Percentiles rank a stretch among this genome's conserved stretches.
Conservation (phyloP, 2,329 filamentous ascomycete species). For the Cladosporium sp. region DNA sequence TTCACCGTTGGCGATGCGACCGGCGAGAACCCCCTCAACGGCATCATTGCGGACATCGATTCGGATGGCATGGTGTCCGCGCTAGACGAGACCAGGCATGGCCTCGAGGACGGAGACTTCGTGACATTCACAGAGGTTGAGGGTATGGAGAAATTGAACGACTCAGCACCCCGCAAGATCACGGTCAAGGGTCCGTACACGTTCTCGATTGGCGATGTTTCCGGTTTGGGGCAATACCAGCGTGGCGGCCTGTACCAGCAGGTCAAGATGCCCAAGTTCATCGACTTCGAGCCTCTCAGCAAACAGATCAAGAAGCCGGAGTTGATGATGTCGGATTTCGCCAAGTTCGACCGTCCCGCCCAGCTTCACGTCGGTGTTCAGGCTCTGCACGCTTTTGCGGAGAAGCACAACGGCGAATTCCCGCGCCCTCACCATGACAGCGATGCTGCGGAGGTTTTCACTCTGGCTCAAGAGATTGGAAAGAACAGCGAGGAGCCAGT, state of each 20-base stretch:
- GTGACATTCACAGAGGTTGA: constrained; percentile 91
- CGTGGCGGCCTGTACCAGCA: constrained; percentile 86
- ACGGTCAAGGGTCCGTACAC: constrained; percentile 92
- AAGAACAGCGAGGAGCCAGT: constrained; percentile 60
- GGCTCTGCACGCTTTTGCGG: constrained; percentile 79
- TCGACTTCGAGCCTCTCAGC: constrained; percentile 80
- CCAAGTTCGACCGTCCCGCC: constrained; percentile 91
- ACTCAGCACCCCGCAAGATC: constrained; percentile 77
- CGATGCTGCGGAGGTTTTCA: constrained; percentile 73
- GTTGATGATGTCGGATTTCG: constrained; percentile 86
- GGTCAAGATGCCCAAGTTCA: constrained; percentile 95
- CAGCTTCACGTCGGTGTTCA: constrained; percentile 91
- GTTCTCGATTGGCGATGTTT: constrained; percentile 93
- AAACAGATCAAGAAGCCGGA: constrained; percentile 79
- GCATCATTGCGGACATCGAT: constrained; percentile 85
- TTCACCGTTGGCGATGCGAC: constrained; percentile 87
- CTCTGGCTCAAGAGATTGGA: constrained; percentile 68
- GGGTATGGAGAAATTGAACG: constrained; percentile 86
- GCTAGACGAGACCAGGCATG: constrained; percentile 89
- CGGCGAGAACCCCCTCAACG: constrained; percentile 78
- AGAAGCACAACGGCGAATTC: constrained; percentile 62
- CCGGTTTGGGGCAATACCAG: constrained; percentile 77
- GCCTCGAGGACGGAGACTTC: constrained; percentile 91
- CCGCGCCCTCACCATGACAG: constrained; percentile 78
- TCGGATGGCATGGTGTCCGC: constrained; percentile 88